Conservation (phyloP, 2,329 filamentous ascomycete species). For the Phaeosphaeriaceae sp. region DNA sequence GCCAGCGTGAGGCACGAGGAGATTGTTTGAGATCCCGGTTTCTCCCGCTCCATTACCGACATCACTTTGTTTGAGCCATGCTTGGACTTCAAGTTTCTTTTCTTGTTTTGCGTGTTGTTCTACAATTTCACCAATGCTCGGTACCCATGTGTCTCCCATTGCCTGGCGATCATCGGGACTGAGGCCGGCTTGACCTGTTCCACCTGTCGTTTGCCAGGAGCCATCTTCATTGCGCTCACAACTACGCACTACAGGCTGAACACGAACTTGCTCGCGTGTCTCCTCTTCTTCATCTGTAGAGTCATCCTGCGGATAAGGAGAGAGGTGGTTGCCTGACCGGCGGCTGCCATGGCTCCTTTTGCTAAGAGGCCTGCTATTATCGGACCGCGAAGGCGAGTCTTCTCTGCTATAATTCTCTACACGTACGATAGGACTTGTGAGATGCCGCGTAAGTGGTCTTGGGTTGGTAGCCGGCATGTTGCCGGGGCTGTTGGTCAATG, state of each 20-base stretch:
- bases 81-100: conserved; percentile 60
- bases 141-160: conserved; percentile 51
- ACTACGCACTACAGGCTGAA: conserved; percentile 39
- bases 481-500: conserved; percentile 46
- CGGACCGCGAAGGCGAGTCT: conserved; percentile 43
- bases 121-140: conserved; percentile 59
- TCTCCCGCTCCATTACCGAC: conserved; percentile 57
- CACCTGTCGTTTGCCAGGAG: conserved; percentile 51
- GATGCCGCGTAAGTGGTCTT: conserved; percentile 36
- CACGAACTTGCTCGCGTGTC: conserved; percentile 21
- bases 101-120: conserved; percentile 55
- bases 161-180: conserved; percentile 54
- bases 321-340: conserved; percentile 46
- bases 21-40: conserved; percentile 33
- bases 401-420: conserved; percentile 46
- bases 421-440: conserved; percentile 49
- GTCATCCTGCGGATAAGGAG: conserved; percentile 44
- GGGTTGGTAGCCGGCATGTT: conserved; percentile 33
- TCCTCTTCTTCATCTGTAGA: conserved; percentile 43
- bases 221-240: conserved; percentile 53
- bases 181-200: conserved; percentile 54
- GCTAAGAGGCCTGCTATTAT: conserved; percentile 42
- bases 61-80: conserved; percentile 58
- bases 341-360: conserved; percentile 45
- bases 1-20: conserved; percentile 35